Evolutionary conservation across 345 rosid species (phyloP), one percentile per base, ranked within the genome.

Genomic region (Capsella bursapastoris): DNA sequence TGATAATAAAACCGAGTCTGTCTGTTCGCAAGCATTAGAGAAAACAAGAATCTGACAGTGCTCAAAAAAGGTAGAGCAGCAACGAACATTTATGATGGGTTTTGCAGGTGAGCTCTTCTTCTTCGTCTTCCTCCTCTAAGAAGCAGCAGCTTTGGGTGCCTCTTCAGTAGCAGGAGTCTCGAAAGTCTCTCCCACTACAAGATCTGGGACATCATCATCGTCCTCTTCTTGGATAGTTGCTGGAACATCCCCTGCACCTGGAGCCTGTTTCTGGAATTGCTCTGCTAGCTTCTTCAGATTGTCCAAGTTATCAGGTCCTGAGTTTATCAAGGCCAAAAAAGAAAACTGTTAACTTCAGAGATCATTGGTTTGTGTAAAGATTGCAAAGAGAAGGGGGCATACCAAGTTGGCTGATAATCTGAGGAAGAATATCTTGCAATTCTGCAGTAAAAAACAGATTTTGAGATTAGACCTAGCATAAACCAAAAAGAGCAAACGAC

Each of bases 281-380:
- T 94, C 98, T 0, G 97, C 98, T 79, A 95, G 77, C 83, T 86
- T 95, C 87, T 88, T 92, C 77, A 95, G 71, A 78, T 90, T 89
- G 76, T 95, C 97, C 87, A 95, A 86, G 82, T 90, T 92, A 84
- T 95, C 97, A 0, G 91, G 92, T 9, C 97, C 99, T 88, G 85
- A 43, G 70, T 57, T 22, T 3, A 40, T 3, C 60, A 11, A 8
- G 51, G 16, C 10, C 15, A 29, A 0, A 55, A 8, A 53, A 32
- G 38, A 25, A 53, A 15, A 2, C 6, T 5, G 13, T 47, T 4
- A 18, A 27, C 18, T 3, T 25, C 3, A 15, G 2, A 2, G 3
- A n/a, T 18, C 53, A 63, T 13, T 29, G 25, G 15, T 34, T 60
- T n/a, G 6, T 4, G 6, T 51, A 57, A 66, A 1, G 13, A 47